Evolutionary conservation across 371 early-diverging fungal genomes (phyloP).

Genomic region (Actinomortierella wolfii): DNA sequence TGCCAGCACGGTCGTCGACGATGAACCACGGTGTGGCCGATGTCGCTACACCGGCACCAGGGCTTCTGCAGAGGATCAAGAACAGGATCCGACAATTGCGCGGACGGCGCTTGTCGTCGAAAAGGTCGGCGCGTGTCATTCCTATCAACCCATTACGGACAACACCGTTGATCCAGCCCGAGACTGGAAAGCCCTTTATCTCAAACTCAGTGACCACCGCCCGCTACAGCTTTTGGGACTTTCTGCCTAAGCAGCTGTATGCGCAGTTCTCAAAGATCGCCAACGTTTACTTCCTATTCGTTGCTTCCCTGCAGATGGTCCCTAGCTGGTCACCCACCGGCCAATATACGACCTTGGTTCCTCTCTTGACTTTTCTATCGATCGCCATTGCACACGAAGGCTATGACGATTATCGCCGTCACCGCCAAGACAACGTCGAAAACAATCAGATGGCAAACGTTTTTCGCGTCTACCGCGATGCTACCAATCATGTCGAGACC

Average conservation of each 20-base stretch:
- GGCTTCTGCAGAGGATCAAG: conserved; percentile 8
- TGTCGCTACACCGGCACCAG: neutral
- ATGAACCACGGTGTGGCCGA: neutral
- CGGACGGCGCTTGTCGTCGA: conserved; percentile 2
- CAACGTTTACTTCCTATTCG: conserved; percentile 94
- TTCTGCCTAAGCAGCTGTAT: conserved; percentile 86
- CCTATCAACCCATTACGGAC: conserved; percentile 36
- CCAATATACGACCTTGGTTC: conserved; percentile 82
- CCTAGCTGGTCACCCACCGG: conserved; percentile 79
- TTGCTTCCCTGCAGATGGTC: conserved; percentile 75
- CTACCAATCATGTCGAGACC: conserved; percentile 21
- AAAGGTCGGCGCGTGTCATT: conserved; percentile 23
- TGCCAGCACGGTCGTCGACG: neutral
- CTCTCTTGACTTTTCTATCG: conserved; percentile 77
- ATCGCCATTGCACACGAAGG: conserved; percentile 90
- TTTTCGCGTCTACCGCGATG: conserved; percentile 53
- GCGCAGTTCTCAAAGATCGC: conserved; percentile 89
- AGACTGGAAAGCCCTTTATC: conserved; percentile 52
- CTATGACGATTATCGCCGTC: conserved; percentile 83
- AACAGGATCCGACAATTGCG: conserved; percentile 17
- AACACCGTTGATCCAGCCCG: conserved; percentile 40
- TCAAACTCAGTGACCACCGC: conserved; percentile 80
- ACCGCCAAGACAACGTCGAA: conserved; percentile 65
- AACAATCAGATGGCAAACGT: conserved; percentile 66
- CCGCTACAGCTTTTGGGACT: conserved; percentile 84